phyloP scores from a whole-genome alignment of 257 asterid species.

The Nicotiana noctiflora region DNA sequence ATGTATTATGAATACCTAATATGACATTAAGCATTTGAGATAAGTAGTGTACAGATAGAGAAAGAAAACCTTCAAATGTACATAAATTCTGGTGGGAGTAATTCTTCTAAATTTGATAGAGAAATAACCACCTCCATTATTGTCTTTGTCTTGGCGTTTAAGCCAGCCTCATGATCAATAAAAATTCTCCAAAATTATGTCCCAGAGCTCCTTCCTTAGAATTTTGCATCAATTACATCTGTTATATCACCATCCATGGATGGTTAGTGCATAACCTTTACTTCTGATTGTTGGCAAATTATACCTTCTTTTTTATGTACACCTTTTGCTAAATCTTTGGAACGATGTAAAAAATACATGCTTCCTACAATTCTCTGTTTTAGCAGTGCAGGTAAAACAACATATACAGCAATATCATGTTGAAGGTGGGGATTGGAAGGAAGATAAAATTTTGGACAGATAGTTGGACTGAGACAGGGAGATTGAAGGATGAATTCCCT shows the following conservation, averaged over 20 bases:
- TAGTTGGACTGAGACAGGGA: background rate
- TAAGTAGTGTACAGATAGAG: slow-evolving; percentile 29
- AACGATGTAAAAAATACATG: background rate
- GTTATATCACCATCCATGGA: background rate
- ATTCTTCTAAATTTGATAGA: slow-evolving; percentile 17
- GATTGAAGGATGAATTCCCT: background rate
- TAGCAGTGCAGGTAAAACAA: background rate
- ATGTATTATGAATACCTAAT: slow-evolving; percentile 70
- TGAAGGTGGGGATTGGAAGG: background rate
- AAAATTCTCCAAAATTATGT: background rate
- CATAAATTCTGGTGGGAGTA: slow-evolving; percentile 40
- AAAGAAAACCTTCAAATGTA: slow-evolving; percentile 51
- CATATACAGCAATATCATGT: background rate
- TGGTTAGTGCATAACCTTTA: background rate
- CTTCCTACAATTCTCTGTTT: background rate
- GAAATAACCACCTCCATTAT: slow-evolving; percentile 31
- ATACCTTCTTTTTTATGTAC: background rate
- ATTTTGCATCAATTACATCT: background rate
- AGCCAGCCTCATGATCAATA: slow-evolving; percentile 9
- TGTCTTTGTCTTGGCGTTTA: slow-evolving; percentile 25
- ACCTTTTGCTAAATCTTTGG: background rate
- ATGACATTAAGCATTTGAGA: slow-evolving; percentile 25
- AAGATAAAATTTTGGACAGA: background rate
- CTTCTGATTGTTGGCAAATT: background rate
- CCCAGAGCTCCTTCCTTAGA: background rate